Evolutionary conservation across 2,329 filamentous ascomycete genomes (phyloP).

Genomic region (Microdochium trichocladiopsis): DNA sequence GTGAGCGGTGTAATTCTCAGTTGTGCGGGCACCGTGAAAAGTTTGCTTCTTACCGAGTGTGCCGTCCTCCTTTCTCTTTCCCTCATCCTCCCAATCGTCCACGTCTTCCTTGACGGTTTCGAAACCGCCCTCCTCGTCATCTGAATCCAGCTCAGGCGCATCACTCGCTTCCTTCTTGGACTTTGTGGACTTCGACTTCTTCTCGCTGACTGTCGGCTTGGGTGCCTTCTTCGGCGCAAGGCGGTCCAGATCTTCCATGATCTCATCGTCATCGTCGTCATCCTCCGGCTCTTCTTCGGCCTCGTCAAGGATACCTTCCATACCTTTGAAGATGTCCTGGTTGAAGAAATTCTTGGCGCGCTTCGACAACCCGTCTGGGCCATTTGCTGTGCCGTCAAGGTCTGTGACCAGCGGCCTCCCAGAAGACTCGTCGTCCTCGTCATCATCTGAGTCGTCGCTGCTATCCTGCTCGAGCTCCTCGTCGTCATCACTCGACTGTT

Average conservation of each 20-base stretch:
- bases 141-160: conserved; percentile 13
- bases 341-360: conserved; percentile 86
- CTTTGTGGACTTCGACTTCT: conserved; percentile 8
- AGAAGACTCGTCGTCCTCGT: conserved; percentile 30
- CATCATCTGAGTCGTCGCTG: conserved; percentile 55
- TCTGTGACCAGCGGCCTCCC: conserved; percentile 51
- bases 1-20: conserved; percentile 9
- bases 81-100: conserved; percentile 59
- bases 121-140: conserved; percentile 43
- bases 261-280: conserved; percentile 17
- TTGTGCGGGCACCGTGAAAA: background rate
- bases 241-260: conserved; percentile 19
- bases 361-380: conserved; percentile 63
- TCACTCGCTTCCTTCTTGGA: conserved; percentile 9
- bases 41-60: conserved; percentile 41
- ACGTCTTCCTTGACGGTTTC: conserved; percentile 43
- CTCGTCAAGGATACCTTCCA: conserved; percentile 59
- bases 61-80: conserved; percentile 56
- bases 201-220: conserved; percentile 22
- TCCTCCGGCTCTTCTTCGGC: conserved; percentile 25
- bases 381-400: conserved; percentile 45
- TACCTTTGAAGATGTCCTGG: conserved; percentile 87
- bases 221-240: conserved; percentile 13
- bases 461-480: conserved; percentile 53
- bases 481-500: conserved; percentile 50